Conservation (phyloP, 441 rosid genomes). For the Corymbia calophylla region DNA sequence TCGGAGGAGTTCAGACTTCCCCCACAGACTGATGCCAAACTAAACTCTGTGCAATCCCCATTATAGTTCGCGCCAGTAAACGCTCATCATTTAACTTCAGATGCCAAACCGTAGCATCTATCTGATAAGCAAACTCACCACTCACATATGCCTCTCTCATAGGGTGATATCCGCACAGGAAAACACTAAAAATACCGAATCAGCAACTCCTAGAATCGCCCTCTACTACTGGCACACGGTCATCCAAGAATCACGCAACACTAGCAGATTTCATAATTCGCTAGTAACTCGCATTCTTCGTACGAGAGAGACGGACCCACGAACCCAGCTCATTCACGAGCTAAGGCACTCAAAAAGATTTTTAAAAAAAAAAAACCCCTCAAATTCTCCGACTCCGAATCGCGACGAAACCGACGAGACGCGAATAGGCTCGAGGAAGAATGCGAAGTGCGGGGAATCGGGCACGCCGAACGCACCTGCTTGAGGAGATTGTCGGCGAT, state of each 20-base stretch:
- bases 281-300: background rate
- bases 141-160: background rate
- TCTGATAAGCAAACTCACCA: background rate
- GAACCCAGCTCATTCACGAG: background rate
- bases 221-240: background rate
- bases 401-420: background rate
- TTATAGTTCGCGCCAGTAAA: background rate
- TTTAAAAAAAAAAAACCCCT: background rate
- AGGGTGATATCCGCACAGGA: background rate
- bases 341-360: background rate
- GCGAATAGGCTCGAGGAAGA: background rate
- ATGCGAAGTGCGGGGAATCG: background rate
- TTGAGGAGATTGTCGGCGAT: constrained; percentile 87
- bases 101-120: background rate
- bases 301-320: background rate
- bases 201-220: background rate
- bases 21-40: background rate
- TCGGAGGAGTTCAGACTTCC: background rate
- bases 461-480: constrained; percentile 33
- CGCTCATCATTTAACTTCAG: background rate
- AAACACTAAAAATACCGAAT: background rate
- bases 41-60: background rate
- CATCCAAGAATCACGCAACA: background rate
- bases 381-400: background rate
- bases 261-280: too few relatives aligned